Conservation (phyloP, 768 basidiomycete species). For the Russula sp. region DNA sequence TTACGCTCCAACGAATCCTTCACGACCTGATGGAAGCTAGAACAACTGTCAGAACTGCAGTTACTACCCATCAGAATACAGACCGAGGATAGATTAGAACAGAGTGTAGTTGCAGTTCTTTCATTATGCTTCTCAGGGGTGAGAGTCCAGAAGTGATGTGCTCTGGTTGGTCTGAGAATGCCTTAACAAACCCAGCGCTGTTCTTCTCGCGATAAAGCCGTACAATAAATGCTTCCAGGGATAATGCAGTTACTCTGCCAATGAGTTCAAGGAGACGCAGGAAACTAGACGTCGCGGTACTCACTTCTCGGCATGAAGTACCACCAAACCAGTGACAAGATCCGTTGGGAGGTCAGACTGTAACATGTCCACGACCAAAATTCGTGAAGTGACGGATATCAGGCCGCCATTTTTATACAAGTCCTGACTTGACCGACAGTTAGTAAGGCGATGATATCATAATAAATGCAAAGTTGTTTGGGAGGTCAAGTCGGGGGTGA, state of each 20-base stretch:
- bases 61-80: conserved; percentile 9
- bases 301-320: conserved; percentile 89
- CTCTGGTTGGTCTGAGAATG: conserved; percentile 96
- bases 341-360: conserved; percentile 80
- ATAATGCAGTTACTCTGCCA: conserved; percentile 74
- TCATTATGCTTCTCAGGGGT: conserved; percentile 88
- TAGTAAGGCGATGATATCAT: not conserved
- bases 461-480: not conserved
- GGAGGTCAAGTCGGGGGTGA: not conserved
- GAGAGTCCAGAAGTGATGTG: conserved; percentile 90
- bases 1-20: conserved; percentile 78
- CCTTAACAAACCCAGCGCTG: conserved; percentile 87
- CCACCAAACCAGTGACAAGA: conserved; percentile 83
- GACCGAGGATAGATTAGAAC: conserved; percentile 93
- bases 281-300: conserved; percentile 27
- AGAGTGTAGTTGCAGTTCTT: conserved; percentile 83
- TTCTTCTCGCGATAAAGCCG: conserved; percentile 90
- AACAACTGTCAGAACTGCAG: conserved; percentile 22
- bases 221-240: conserved; percentile 89
- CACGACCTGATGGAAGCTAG: conserved; percentile 86
- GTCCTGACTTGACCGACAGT: conserved; percentile 50
- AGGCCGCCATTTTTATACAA: conserved; percentile 88
- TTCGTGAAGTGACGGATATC: conserved; percentile 88
- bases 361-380: conserved; percentile 93
- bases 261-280: not conserved